Evolutionary conservation across 768 basidiomycete species (phyloP), one percentile per base, ranked within the genome.

Genomic region (Floccularia luteovirens): DNA sequence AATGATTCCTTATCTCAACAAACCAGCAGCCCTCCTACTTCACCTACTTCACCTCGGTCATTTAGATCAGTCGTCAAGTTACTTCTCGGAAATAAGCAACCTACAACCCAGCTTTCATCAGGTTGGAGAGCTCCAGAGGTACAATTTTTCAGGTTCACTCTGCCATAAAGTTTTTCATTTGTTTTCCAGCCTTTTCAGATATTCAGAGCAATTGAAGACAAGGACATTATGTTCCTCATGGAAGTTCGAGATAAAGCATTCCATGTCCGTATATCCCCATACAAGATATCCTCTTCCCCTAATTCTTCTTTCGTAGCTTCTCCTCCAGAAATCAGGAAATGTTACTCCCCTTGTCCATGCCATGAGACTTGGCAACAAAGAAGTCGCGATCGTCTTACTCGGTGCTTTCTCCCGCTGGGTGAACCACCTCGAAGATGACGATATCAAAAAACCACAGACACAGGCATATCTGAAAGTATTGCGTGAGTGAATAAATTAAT

Each of bases 371-470:
- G 84, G 86, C 20, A 82, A 90, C 48, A 68, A 75, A 43, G 91
- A 96, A 38, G 77, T 97, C 6, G 85, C 90, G 3, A 88, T 98
- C 44, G 52, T 94, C 3, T 68, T 98, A 2, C 58, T 96, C 11
- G 93, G 93, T 10, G 90, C 93, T 10, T 80, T 96, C 54, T 92
- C 90, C 10, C 78, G 92, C 16, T 94, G 82, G 67, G 78, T 98
- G 40, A 98, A 98, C 56, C 72, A 87, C 51, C 69, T 96, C 1
- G 79, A 86, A 43, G 90, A 90, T 43, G 77, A 74, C 32, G 89
- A 94, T 45, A 71, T 94, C 42, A 68, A 61, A 47, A 78, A 70
- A 63, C 70, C 70, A 24, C 67, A 77, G 44, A 94, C 86, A 1
- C 81, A 78, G 50, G 66, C 70, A 13, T 68, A 83, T 21, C 61